A percentile compares a stretch with the other conserved stretches of the same genome.
phyloP scores from a whole-genome alignment of 257 asterid genomes.

The Marsdenia floribunda region DNA sequence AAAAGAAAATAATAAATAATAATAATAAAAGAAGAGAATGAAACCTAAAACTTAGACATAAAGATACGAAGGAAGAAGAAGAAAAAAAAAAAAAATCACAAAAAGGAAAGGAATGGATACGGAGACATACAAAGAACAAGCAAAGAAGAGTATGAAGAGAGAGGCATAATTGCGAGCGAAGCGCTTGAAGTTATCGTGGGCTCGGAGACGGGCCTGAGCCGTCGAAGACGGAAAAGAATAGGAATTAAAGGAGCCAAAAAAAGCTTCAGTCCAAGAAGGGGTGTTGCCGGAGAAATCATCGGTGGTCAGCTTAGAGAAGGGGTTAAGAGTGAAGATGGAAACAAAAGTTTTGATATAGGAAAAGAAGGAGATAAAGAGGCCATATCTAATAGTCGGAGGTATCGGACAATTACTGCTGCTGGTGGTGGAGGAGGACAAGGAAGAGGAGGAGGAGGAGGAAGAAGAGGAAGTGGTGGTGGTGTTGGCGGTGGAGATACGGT shows the following conservation, averaged over 20 bases:
- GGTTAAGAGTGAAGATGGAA: slow-evolving; percentile 70
- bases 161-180: slow-evolving; percentile 75
- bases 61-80: neutral
- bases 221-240: slow-evolving; percentile 84
- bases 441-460: slow-evolving; percentile 10
- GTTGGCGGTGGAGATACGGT: slow-evolving; percentile 51
- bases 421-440: slow-evolving; percentile 17
- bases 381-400: slow-evolving; percentile 26
- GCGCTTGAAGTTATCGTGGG: slow-evolving; percentile 91
- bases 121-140: slow-evolving; percentile 64
- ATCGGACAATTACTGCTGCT: slow-evolving; percentile 18
- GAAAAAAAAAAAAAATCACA: neutral
- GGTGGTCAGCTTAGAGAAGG: slow-evolving; percentile 72
- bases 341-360: slow-evolving; percentile 54
- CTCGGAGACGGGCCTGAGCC: slow-evolving; percentile 79
- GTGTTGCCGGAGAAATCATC: slow-evolving; percentile 66
- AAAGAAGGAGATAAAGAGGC: slow-evolving; percentile 37
- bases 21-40: neutral
- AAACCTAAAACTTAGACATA: neutral
- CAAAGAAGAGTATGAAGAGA: slow-evolving; percentile 60
- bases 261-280: slow-evolving; percentile 71
- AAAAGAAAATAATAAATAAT: neutral
- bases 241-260: slow-evolving; percentile 60
- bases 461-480: neutral
- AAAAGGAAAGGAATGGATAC: neutral